These are phyloP conservation scores for Hypomontagnella submonticulosa DNA, from an alignment of 495 filamentous ascomycete genomes.

Conservation along the genomic window DNA sequence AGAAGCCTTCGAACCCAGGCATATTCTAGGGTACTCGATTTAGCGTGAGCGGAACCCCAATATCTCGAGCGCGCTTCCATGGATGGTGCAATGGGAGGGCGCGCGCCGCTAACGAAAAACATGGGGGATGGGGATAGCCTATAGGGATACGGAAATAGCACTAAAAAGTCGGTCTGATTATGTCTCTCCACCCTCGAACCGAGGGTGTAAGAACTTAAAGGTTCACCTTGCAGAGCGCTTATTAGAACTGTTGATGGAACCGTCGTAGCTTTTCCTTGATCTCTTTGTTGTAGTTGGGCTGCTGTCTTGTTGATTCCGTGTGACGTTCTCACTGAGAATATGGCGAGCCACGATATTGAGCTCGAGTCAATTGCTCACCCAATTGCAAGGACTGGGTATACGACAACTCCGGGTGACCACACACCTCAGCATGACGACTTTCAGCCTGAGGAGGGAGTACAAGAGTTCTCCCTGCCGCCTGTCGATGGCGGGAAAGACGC, in stretches of 20 bases:
- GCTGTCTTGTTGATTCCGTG: neutral
- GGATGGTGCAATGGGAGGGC: no score
- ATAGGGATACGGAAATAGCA: no score
- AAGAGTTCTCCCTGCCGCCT: slow-evolving; percentile 59
- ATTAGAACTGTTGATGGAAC: neutral
- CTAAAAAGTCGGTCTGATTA: slow-evolving; percentile 31
- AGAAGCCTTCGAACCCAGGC: no score
- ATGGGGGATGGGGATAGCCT: slow-evolving; percentile 6
- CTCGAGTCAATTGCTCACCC: slow-evolving; percentile 24
- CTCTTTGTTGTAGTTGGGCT: neutral
- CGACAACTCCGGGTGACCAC: slow-evolving; percentile 4
- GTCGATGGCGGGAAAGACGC: slow-evolving; percentile 66
- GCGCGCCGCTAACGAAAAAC: slow-evolving; percentile 20
- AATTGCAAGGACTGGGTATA: slow-evolving; percentile 2
- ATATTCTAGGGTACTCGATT: no score
- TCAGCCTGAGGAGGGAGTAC: slow-evolving; percentile 24
- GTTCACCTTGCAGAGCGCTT: neutral
- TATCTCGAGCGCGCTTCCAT: no score
- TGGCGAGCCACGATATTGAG: slow-evolving; percentile 36
- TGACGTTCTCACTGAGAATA: slow-evolving; percentile 1
- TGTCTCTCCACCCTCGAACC: slow-evolving; percentile 33
- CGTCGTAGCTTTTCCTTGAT: neutral
- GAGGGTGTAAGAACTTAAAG: slow-evolving; percentile 24
- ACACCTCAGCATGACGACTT: neutral
- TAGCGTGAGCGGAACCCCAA: neutral